Conservation (phyloP, 495 filamentous ascomycete genomes). For the Elaphomyces granulatus region DNA sequence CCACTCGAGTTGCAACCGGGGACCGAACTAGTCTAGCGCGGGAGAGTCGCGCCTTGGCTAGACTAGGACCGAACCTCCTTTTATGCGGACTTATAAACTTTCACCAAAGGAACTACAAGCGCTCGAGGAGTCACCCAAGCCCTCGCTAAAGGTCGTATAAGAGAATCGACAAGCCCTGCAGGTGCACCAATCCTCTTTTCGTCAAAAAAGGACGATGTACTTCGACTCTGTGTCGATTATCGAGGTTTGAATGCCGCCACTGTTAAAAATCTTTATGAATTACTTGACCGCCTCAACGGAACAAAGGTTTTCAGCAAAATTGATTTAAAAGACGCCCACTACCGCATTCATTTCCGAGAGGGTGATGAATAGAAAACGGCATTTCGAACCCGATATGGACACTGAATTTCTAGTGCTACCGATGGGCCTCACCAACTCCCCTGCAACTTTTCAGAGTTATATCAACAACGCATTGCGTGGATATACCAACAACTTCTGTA, state of each 20-base stretch:
- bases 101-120: not conserved
- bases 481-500: not conserved
- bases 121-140: not conserved
- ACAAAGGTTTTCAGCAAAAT: not conserved
- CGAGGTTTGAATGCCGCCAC: not conserved
- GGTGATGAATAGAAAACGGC: not conserved
- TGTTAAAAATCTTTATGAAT: not conserved
- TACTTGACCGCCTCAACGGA: not conserved
- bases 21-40: no score
- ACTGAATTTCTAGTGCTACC: constrained; percentile 8
- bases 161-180: not conserved
- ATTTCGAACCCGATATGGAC: not conserved
- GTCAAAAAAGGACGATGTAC: not conserved
- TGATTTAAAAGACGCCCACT: not conserved
- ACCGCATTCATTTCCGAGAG: not conserved
- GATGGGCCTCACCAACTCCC: constrained; percentile 10
- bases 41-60: no score
- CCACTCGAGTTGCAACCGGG: not conserved
- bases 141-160: not conserved
- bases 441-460: constrained; percentile 7
- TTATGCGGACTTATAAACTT: not conserved
- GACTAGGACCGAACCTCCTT: not conserved
- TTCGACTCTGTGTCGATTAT: not conserved
- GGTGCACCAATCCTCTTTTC: not conserved
- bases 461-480: constrained; percentile 9